Base-by-base conservation (phyloP, 2,329 filamentous ascomycete genomes). In the Coniochaeta sp. region DNA sequence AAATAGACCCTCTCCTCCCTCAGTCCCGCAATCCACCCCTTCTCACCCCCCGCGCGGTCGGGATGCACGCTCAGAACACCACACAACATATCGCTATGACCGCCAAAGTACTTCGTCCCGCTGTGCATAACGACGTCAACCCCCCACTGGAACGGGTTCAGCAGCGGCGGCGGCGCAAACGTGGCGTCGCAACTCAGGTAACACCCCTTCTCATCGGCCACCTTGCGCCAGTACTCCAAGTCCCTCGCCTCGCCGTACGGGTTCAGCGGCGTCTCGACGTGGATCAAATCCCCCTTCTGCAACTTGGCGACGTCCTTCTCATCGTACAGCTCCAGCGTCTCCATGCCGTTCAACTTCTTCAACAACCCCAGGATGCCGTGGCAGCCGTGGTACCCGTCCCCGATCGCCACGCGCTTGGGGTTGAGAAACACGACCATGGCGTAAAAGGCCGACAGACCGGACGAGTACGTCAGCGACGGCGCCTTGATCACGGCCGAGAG, bases 101-200 rank as follows among this genome's bases (percentile, higher is more conserved):
- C 94, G 18, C 94, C 94, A 58, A 99, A 82, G 70, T 97, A 99
- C 76, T 97, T 99, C 16, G 91, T 96, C 3, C 91, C 94, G 49
- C 81, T 87, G 70, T 99, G 94, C 89, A 97, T 87, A 30, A 96
- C 81, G 1, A 91, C 70, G 68, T 97, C 92, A 26, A 87, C 90
- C 46, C 90, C 92, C 66, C 80, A 86, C 26, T 67, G 64, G 61
- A 97, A 94, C 0, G 94, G 91, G 61, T 96, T 88, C 65, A 90
- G 86, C 53, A 99, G 74, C 26, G 89, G 89, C 28, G 94, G 94
- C 35, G 94, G 94, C 3, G 84, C 94, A 69, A 99, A 96, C 0
- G 94, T 99, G 2, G 89, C 84, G 68, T 99, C 94, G 1, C 97
- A 87, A 12, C 86, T 86, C 47, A 97, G 74, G 52, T 81, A 81